These are phyloP conservation scores for Geosmithia putterillii DNA, from an alignment of 2,329 filamentous ascomycete genomes.

Conservation along the genomic window DNA sequence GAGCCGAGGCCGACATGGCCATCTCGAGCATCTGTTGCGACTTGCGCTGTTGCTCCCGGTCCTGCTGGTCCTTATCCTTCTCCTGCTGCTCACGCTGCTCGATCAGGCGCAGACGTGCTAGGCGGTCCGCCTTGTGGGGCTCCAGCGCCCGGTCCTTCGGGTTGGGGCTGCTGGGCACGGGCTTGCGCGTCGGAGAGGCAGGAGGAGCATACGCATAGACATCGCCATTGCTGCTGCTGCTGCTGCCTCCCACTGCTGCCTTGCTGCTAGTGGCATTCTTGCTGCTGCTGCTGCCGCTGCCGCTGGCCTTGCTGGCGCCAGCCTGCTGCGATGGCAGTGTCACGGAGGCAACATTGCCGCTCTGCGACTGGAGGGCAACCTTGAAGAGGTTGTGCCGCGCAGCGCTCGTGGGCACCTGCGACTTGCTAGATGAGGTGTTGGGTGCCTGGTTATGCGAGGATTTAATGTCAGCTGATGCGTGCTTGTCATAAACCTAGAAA, in stretches of 20 bases:
- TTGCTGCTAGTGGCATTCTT: slow-evolving; percentile 30
- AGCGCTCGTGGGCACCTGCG: slow-evolving; percentile 16
- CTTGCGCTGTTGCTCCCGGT: slow-evolving; percentile 1
- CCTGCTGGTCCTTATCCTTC: neutral
- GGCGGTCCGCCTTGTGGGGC: neutral
- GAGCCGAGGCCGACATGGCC: slow-evolving; percentile 17
- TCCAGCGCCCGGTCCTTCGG: slow-evolving; percentile 11
- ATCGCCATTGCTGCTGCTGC: neutral
- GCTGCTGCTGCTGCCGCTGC: slow-evolving; percentile 10
- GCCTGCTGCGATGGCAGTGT: slow-evolving; percentile 55
- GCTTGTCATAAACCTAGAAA: neutral
- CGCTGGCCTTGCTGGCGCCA: slow-evolving; percentile 31
- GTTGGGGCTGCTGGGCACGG: slow-evolving; percentile 17
- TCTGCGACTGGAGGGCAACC: slow-evolving; percentile 69
- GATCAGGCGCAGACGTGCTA: neutral
- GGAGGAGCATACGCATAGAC: too few relatives aligned
- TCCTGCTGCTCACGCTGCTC: slow-evolving; percentile 33
- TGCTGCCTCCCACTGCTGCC: neutral
- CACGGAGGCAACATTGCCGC: slow-evolving; percentile 52
- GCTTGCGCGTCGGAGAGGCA: slow-evolving; percentile 40
- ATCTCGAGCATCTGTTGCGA: slow-evolving; percentile 24
- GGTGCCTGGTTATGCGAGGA: too few relatives aligned
- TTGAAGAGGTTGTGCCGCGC: slow-evolving; percentile 77
- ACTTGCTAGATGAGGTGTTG: neutral
- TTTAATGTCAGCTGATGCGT: neutral